Conservation (phyloP, 768 basidiomycete species). For the Gyrodon lividus region DNA sequence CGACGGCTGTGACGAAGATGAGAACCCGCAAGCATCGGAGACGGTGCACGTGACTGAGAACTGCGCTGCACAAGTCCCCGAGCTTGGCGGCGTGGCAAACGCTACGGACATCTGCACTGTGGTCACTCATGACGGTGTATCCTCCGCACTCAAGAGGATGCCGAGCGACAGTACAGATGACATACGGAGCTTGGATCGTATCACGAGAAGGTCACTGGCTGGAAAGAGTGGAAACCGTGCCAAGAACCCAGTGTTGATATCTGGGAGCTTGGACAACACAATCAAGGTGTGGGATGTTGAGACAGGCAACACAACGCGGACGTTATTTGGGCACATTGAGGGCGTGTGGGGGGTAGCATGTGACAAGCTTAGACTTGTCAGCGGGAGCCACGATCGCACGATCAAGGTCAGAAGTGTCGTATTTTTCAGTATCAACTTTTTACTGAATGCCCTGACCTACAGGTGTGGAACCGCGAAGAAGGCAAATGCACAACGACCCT, state of each 20-base stretch:
- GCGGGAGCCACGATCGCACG: constrained; percentile 94
- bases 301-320: constrained; percentile 69
- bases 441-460: background rate
- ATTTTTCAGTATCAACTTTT: constrained; percentile 4
- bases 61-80: constrained; percentile 14
- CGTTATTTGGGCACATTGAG: constrained; percentile 96
- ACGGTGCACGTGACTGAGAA: constrained; percentile 14
- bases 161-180: constrained; percentile 15
- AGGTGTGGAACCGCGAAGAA: constrained; percentile 95
- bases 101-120: constrained; percentile 28
- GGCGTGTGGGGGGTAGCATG: constrained; percentile 96
- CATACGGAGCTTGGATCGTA: constrained; percentile 4
- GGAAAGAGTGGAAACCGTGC: constrained; percentile 15
- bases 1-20: constrained; percentile 39
- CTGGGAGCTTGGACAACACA: constrained; percentile 92
- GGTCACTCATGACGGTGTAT: constrained; percentile 25
- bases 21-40: constrained; percentile 9
- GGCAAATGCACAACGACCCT: constrained; percentile 85
- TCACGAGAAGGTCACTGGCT: background rate
- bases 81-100: constrained; percentile 11
- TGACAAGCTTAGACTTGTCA: constrained; percentile 88
- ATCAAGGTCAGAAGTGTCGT: constrained; percentile 68
- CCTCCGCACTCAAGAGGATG: background rate
- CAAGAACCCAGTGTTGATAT: constrained; percentile 76
- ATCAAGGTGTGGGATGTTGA: constrained; percentile 97